Evolutionary conservation across 345 rosid genomes (phyloP).

Genomic region (Sonneratia alba): DNA sequence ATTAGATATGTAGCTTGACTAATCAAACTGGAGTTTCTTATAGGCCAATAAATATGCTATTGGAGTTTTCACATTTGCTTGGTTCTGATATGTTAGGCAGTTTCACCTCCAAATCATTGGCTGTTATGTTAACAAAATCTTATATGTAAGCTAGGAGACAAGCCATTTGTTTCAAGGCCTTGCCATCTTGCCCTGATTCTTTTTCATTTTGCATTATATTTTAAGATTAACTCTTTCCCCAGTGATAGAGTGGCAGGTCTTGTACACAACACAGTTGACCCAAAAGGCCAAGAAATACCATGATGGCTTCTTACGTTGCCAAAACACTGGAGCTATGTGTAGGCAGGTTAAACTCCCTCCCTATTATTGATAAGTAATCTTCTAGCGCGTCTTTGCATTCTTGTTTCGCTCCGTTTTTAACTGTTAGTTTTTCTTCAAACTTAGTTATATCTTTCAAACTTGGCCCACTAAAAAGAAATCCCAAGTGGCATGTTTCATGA

Average conservation of each 20-base stretch:
- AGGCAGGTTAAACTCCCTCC: conserved; percentile 35
- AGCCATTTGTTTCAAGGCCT: neutral
- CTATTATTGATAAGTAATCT: neutral
- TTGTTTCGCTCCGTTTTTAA: neutral
- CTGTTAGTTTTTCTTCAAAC: neutral
- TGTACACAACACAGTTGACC: conserved; percentile 45
- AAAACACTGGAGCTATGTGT: conserved; percentile 25
- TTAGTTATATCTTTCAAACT: neutral
- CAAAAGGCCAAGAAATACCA: conserved; percentile 59
- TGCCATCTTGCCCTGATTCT: neutral
- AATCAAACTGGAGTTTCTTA: neutral
- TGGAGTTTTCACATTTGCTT: neutral
- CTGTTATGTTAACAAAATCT: too few relatives aligned
- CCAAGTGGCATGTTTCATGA: neutral
- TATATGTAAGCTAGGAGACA: too few relatives aligned
- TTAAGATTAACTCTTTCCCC: neutral
- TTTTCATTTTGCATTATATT: neutral
- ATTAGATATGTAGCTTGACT: neutral
- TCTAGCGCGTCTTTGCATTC: neutral
- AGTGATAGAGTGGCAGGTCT: conserved; percentile 25
- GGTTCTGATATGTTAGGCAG: neutral
- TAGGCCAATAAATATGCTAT: neutral
- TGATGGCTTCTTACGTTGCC: conserved; percentile 42
- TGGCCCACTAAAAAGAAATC: too few relatives aligned
- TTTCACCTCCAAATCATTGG: neutral